These are phyloP conservation scores for Blastocystis sp. DNA, from an alignment of 352 stramenopile species.

Conservation along the genomic window DNA sequence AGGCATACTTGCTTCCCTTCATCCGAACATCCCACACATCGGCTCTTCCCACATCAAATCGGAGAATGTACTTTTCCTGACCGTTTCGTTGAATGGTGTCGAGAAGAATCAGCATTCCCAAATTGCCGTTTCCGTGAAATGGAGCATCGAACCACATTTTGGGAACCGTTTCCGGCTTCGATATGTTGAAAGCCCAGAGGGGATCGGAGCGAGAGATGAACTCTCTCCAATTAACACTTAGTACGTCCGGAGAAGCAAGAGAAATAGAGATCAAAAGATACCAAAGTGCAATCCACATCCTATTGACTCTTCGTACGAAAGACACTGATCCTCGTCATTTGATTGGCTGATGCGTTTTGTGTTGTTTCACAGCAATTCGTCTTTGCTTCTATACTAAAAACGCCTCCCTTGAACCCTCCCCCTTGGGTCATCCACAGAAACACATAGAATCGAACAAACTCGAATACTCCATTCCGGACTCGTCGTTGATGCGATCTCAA, in stretches of 20 bases:
- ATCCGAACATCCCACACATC: slow-evolving; percentile 42
- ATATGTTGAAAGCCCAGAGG: slow-evolving; percentile 5
- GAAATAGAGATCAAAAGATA: neutral
- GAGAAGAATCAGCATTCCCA: slow-evolving; percentile 27
- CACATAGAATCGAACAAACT: no score
- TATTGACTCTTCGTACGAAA: no score
- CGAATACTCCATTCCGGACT: no score
- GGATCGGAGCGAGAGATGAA: slow-evolving; percentile 30
- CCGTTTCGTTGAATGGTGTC: neutral
- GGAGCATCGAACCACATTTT: slow-evolving; percentile 44
- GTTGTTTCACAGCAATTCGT: no score
- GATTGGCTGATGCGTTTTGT: no score
- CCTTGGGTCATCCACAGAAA: no score
- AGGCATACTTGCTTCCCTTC: neutral
- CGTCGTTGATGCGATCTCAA: no score
- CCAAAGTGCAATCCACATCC: no score
- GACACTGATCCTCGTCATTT: no score
- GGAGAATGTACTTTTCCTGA: slow-evolving; percentile 13
- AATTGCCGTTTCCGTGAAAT: slow-evolving; percentile 41
- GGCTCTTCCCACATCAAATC: slow-evolving; percentile 25
- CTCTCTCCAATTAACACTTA: slow-evolving; percentile 38
- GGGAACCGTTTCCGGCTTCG: neutral
- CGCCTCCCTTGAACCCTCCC: no score
- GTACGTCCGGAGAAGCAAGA: neutral
- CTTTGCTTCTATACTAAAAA: no score